These are phyloP conservation scores for Fusarium cyanostomum DNA, from an alignment of 2,329 filamentous ascomycete genomes.

Conservation along the genomic window DNA sequence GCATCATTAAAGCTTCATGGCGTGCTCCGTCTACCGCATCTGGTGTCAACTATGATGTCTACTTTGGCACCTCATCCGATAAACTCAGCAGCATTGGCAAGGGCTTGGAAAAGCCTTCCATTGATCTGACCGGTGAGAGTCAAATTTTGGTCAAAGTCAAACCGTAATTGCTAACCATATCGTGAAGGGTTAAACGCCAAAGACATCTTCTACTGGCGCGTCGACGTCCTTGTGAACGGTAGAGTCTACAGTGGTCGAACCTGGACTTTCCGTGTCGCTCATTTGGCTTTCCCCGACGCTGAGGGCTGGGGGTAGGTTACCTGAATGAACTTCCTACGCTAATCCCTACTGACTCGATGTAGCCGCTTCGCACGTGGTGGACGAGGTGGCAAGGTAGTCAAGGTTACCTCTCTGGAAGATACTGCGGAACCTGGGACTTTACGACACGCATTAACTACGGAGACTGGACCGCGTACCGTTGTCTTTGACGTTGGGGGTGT, in stretches of 20 bases:
- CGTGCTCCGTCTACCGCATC: background rate
- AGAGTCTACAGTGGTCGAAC: background rate
- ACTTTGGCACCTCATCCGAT: background rate
- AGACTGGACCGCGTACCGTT: slow-evolving; percentile 53
- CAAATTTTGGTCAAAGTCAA: fast-evolving
- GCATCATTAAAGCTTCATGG: background rate
- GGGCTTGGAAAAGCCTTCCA: background rate
- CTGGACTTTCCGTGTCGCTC: slow-evolving; percentile 28
- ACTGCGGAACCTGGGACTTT: slow-evolving; percentile 43
- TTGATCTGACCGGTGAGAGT: background rate
- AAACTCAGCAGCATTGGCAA: background rate
- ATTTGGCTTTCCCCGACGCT: slow-evolving; percentile 48
- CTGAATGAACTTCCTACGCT: background rate
- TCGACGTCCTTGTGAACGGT: background rate
- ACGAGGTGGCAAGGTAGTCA: slow-evolving; percentile 46
- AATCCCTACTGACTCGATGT: background rate
- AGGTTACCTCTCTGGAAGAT: slow-evolving; percentile 47
- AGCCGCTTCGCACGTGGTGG: slow-evolving; percentile 48
- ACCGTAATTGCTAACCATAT: background rate
- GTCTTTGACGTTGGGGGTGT: slow-evolving; percentile 57
- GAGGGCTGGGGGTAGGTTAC: slow-evolving; percentile 45
- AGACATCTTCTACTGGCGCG: background rate
- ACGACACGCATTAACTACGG: slow-evolving; percentile 49
- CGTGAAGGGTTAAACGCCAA: background rate
- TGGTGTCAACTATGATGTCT: background rate